Conservation (phyloP, 805 yeast species). For the Lipomyces kockii region DNA sequence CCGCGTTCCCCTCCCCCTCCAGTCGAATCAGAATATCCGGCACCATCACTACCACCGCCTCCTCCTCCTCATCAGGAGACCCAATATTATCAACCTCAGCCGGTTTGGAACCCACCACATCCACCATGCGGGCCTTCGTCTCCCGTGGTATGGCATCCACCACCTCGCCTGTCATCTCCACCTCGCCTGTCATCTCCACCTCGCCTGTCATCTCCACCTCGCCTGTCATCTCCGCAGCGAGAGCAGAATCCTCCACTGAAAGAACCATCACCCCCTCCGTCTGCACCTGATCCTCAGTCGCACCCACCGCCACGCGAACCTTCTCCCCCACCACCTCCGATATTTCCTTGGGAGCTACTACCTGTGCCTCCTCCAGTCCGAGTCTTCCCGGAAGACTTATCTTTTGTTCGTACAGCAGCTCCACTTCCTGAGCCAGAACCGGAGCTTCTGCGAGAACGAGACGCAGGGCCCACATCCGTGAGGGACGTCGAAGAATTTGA, state of each 20-base stretch:
- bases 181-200: no score
- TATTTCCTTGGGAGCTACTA: conserved; percentile 36
- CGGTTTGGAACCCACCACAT: conserved; percentile 7
- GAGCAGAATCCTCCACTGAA: background rate
- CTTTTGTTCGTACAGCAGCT: background rate
- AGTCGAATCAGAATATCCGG: conserved; percentile 3
- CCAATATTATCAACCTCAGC: background rate
- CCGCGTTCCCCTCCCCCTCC: conserved; percentile 12
- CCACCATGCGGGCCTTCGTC: conserved; percentile 2
- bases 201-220: no score
- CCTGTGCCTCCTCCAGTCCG: conserved; percentile 21
- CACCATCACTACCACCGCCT: conserved; percentile 1
- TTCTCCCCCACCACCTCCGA: conserved; percentile 32
- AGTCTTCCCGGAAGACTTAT: conserved; percentile 29
- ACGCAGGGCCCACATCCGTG: background rate
- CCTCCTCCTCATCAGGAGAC: background rate
- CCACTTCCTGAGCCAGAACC: background rate
- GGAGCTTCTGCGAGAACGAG: background rate
- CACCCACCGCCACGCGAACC: conserved; percentile 18
- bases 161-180: conserved; percentile 8
- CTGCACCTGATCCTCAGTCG: conserved; percentile 7
- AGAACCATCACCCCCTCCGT: conserved; percentile 6
- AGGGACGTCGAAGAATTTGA: background rate
- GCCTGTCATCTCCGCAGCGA: conserved; percentile 2
- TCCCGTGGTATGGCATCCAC: conserved; percentile 23